Evolutionary conservation across 306 rosid genomes (phyloP), one percentile per base, ranked within the genome.

Genomic region (Oxytropis ochrocephala): DNA sequence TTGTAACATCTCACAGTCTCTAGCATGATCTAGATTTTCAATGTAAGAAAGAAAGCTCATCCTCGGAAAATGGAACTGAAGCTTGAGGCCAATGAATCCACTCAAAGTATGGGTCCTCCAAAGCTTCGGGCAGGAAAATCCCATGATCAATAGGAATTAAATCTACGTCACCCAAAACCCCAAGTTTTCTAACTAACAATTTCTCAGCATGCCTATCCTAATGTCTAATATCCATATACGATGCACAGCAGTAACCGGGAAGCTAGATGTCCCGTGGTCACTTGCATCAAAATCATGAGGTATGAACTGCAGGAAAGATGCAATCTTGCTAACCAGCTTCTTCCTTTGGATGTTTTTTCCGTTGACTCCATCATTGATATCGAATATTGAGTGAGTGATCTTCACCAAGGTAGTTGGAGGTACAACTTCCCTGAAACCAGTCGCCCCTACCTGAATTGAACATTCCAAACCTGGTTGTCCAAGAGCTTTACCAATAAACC

Each of bases 31-130:
- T 46, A 89, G 96, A 11, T 76, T 70, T 33, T 47, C 30, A 32
- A 92, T 89, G 76, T 92, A 92, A 50, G 79, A 80, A 92, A 50
- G 79, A 80, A 67, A 92, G 92, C 85, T 89, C 98, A 0, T 92
- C 98, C 10, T 87, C 96, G 0, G 98, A 73, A 64, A 92, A 92
- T 0, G 98, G 98, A 76, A 92, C 89, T 92, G 98, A 70, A 92
- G 24, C 24, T 21, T 21, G 24, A 21, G 24, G 24, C 24, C 24
- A 21, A 21, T 92, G 98, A 70, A 92, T 92, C 98, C 98, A 92
- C 87, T 92, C 98, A 41, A 92, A 89, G 51, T 92, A 92, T 0
- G 98, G 98, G 46, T 92, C 96, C 89, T 92, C 97, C 80, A 92
- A 75, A 58, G 89, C 72, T 61, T 92, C 97, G 0, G 97, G 97